Base-by-base conservation (phyloP, 192 early-diverging fungal genomes). In the Linnemannia zychae region DNA sequence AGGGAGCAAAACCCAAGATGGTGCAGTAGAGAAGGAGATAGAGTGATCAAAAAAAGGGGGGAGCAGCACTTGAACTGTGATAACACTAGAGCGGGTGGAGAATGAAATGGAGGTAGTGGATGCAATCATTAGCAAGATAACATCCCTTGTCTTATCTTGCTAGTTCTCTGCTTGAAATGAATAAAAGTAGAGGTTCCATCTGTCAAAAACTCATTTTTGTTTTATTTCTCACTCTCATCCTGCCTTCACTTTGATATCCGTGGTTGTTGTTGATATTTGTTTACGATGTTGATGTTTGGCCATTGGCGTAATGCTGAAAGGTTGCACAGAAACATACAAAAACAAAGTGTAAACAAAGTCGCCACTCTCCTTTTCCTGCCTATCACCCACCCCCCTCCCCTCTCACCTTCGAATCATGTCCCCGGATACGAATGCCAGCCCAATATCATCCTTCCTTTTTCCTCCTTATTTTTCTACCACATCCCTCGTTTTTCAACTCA, bases 111-210 rank as follows among this genome's bases (percentile, higher is more conserved):
- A 63, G 57, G 57, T 63, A 24, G 22, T 33, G 4, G 4, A 63
- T 63, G 57, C 28, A 31, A 63, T 63, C 57, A 63, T 63, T n/a
- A 9, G 28, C 57, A 63, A 63, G 57, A 63, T 63, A 63, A 63
- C 57, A 63, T 24, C 24, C 57, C 57, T 63, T 63, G 57, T 33
- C 57, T 63, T 63, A 63, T 63, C 57, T 63, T 63, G 3, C 57
- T 0, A 33, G 57, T 22, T n/a, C n/a, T n/a, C n/a, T n/a, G 40
- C 57, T 31, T 63, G 57, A 63, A 12, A 31, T 63, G 57, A 63
- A 63, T 63, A 63, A 63, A 63, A 63, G 57, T 33, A 31, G 57
- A 63, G 28, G 57, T 13, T 31, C 57, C 13, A 1, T 31, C 57
- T 63, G 28, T 63, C 13, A 12, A 31, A 3, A 13, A 63, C 57